Conservation (phyloP, 192 early-diverging fungal species). For the Coemansia sp. region DNA sequence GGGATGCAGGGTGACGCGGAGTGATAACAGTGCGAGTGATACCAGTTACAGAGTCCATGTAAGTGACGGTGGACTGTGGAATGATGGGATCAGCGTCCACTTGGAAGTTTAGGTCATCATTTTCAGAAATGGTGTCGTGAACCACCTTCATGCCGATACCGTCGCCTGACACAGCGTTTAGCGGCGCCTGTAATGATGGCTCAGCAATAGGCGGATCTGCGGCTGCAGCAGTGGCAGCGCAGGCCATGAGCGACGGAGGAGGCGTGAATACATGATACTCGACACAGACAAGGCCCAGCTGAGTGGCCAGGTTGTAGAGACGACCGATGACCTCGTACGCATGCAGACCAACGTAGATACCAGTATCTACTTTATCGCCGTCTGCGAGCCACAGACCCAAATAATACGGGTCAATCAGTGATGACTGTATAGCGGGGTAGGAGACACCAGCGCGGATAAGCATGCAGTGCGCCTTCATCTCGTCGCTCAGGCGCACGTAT, state of each 20-base stretch:
- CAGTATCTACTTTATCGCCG: constrained; percentile 4
- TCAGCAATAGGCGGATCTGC: not conserved
- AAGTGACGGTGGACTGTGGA: not conserved
- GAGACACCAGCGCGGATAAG: constrained; percentile 13
- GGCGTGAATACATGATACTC: constrained; percentile 11
- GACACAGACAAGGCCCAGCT: constrained; percentile 7
- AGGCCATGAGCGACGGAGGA: constrained; percentile 3
- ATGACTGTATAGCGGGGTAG: constrained; percentile 10
- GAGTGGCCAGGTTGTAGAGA: constrained; percentile 7
- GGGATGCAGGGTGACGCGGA: constrained; percentile 14
- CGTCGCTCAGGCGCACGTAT: constrained; percentile 17
- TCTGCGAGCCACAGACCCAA: constrained; percentile 17
- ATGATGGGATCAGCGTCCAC: not conserved
- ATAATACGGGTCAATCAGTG: constrained; percentile 17
- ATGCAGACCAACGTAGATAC: constrained; percentile 9
- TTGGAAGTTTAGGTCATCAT: not conserved
- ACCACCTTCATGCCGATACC: not conserved
- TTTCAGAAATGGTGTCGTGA: not conserved
- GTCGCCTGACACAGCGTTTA: not conserved
- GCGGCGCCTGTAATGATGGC: not conserved
- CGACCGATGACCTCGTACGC: constrained; percentile 2
- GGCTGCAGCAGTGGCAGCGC: not conserved
- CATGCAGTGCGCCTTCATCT: constrained; percentile 13
- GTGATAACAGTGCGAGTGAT: constrained; percentile 5
- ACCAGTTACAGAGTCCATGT: not conserved